Base-by-base conservation (phyloP, 2,329 filamentous ascomycete genomes). In the Alternaria sp. region DNA sequence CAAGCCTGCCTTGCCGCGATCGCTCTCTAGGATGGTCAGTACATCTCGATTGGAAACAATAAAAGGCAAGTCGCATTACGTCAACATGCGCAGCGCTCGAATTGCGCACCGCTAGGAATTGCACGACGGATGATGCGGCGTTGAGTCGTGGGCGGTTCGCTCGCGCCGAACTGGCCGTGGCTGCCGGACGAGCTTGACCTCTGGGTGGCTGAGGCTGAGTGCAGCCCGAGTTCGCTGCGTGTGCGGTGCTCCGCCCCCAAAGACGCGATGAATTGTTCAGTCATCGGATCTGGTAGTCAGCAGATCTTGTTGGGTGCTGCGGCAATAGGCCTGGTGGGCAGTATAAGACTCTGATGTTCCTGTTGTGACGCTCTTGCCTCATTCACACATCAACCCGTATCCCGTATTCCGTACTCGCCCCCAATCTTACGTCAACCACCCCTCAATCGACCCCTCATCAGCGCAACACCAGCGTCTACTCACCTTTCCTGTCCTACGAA, bases 231-330 rank as follows among this genome's bases (percentile, higher is more conserved):
- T n/a, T n/a, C n/a, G n/a, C n/a, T n/a, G n/a, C n/a, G n/a, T n/a
- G n/a, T n/a, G n/a, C n/a, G n/a, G n/a, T n/a, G n/a, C 75, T 77
- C 66, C 74, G 75, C 75, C 73, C 36, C 71, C 71, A 67, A 70
- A 47, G 59, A 61, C 51, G 63, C 62, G 57, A 57, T 56, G 57
- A 60, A 46, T 61, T 12, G 58, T 60, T 64, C 66, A 63, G 71
- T 75, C 74, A 75, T 70, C 72, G 66, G 62, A 28, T 57, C 66
- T 66, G 66, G 63, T 67, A 63, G 71, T 75, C 74, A 75, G 70
- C 73, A 66, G 62, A 50, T 56, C 67, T 66, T 68, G 62, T 63
- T 55, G 43, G 47, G 45, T 69, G 67, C 64, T 61, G 73, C 70
- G 66, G 61, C 21, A 21, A 21, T 21, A 21, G 21, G n/a, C n/a